Evolutionary conservation across 306 rosid genomes (phyloP), one percentile per base, ranked within the genome.

Genomic region (Cicer chorassanicum): DNA sequence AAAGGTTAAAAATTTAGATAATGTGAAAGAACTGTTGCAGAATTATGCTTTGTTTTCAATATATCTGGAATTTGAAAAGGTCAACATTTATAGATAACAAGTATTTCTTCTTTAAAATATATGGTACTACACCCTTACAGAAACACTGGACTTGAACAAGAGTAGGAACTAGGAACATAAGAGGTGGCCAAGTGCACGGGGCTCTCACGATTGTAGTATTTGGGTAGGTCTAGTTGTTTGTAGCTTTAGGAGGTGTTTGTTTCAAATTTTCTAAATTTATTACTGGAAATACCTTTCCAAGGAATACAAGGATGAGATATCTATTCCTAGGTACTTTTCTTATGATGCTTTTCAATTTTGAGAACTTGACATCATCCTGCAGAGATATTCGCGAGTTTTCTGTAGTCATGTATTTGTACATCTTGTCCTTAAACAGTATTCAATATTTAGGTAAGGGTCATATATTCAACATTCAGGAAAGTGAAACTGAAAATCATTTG

Each of bases 21-120:
- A 54, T 43, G 5, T 65, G 70, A 66, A 75, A 63, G 46, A 50
- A 10, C n/a, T 75, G 79, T 16, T 75, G 75, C 38, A 43, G 44
- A 16, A 56, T 6, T 14, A 72, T 41, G 60, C 40, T 54, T 50
- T 49, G 34, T 49, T 34, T 68, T 29, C 74, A 34, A n/a, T 29
- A 36, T 14, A 6, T 68, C 57, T 46, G 34, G 21, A 49, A 49
- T 49, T 43, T n/a, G 66, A 55, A 43, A 44, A 76, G 19, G 73
- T 54, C 16, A 34, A 36, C 42, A 68, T 57, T 11, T 48, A 45
- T 7, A 16, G 68, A 36, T 39, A 56, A 9, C 45, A 38, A 18
- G 21, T 6, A 21, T 56, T 42, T 9, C 9, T 74, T 49, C 46
- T 62, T 46, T 48, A 48, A 48, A 46, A 62, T 42, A 7, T 63